Base-by-base conservation (phyloP, 208 protist genomes). In the Wallacemonas sp. region DNA sequence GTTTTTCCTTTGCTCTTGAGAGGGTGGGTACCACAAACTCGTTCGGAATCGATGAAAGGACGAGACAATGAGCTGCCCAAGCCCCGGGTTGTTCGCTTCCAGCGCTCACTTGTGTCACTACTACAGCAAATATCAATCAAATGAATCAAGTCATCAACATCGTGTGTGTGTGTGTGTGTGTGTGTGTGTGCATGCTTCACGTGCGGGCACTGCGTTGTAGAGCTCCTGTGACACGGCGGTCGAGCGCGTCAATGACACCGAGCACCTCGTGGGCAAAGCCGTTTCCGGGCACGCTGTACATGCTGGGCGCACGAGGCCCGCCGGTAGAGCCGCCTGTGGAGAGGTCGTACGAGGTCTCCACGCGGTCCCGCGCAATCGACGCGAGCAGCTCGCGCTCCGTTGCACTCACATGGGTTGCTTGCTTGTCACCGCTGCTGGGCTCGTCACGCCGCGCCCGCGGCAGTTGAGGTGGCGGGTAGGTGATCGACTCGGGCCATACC, bases 231-330 rank as follows among this genome's bases (percentile, higher is more conserved):
- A 95, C 86, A 33, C 79, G 79, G 17, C 79, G 79, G 60, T 95
- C 87, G 50, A 95, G 78, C 33, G 79, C 85, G 22, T 85, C 76
- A 57, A 95, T 95, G 52, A 87, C 83, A 22, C 78, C 76, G n/a
- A 95, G 69, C 41, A 95, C 79, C 71, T 95, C 84, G 10, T 65
- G 60, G 15, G 87, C 79, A 63, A 95, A 95, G 15, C 68, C 59
- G 46, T 78, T 63, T n/a, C 39, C 26, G 6, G 55, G 38, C 39
- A 41, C 60, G 33, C 42, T 50, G 42, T 53, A 45, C 15, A 46
- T 21, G 4, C 19, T 5, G 2, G 34, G n/a, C 24, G 24, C 48
- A 22, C 6, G 22, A 2, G 37, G 2, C 36, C 34, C 32, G 2
- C 63, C 27, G 6, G 13, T 33, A 21, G 46, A 38, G 41, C 45